phyloP scores from a whole-genome alignment of 345 rosid species.

The Eucalyptus marginata region DNA sequence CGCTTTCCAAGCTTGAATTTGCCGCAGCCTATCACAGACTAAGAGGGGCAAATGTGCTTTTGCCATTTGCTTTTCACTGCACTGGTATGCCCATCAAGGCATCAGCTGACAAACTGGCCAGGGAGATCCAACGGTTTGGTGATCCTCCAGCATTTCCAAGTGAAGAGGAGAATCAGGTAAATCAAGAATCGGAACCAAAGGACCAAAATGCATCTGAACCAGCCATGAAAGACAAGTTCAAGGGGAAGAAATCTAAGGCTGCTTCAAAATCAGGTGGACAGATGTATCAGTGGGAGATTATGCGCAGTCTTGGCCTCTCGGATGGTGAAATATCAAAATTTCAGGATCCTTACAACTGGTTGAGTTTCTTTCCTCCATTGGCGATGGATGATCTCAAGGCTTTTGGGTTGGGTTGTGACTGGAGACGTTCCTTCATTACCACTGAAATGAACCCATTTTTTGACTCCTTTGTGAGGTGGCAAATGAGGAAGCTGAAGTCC shows the following conservation, averaged over 20 bases:
- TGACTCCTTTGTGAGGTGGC: constrained; percentile 84
- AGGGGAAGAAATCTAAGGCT: constrained; percentile 81
- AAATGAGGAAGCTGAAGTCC: constrained; percentile 77
- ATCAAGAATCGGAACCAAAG: constrained; percentile 8
- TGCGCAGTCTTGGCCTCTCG: constrained; percentile 78
- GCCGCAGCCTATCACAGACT: constrained; percentile 87
- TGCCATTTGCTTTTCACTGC: constrained; percentile 88
- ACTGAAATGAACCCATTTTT: constrained; percentile 74
- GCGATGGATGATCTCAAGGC: constrained; percentile 75
- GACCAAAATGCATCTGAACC: constrained; percentile 19
- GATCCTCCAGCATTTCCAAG: constrained; percentile 55
- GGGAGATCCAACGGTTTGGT: constrained; percentile 66
- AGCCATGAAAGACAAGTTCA: constrained; percentile 38
- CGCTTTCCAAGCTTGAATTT: constrained; percentile 76
- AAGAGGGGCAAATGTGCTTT: constrained; percentile 75
- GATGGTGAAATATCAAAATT: constrained; percentile 62
- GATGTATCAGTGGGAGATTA: constrained; percentile 86
- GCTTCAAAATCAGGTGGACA: constrained; percentile 80
- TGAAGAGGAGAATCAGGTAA: constrained; percentile 20
- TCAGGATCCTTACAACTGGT: constrained; percentile 73
- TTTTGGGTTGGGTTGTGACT: constrained; percentile 88
- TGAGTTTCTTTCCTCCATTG: constrained; percentile 64
- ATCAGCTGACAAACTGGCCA: constrained; percentile 77
- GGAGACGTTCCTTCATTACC: constrained; percentile 88
- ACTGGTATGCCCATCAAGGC: constrained; percentile 99